Evolutionary conservation across 83 land plant genomes (phyloP).

Genomic region (Picea abies): DNA sequence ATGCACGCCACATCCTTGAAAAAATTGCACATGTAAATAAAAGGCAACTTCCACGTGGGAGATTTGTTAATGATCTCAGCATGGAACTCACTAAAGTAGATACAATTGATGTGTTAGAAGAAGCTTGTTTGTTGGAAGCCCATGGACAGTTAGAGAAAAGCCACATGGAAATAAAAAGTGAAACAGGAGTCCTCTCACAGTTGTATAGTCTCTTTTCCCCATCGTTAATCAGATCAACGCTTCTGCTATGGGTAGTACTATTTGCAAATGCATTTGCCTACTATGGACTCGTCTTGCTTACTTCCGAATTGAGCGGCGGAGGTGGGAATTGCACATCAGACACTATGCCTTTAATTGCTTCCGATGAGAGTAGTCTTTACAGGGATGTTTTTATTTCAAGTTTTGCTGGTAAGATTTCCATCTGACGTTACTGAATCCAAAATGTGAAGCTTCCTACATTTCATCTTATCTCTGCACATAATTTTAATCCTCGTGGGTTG

Average conservation of each 20-base stretch:
- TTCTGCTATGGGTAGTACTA: conserved; percentile 81
- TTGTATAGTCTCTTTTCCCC: conserved; percentile 70
- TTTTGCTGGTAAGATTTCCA: conserved; percentile 56
- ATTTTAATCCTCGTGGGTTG: not conserved
- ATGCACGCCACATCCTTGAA: no score
- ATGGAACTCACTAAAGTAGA: no score
- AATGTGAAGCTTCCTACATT: not conserved
- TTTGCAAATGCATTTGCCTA: conserved; percentile 92
- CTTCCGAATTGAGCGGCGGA: conserved; percentile 63
- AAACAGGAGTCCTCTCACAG: conserved; percentile 31
- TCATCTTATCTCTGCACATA: not conserved
- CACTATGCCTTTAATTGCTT: conserved; percentile 10
- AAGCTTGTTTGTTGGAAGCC: conserved; percentile 14
- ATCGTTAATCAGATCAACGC: conserved; percentile 63
- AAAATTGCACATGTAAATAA: no score
- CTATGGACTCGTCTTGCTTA: conserved; percentile 89
- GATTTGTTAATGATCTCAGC: no score
- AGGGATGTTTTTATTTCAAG: conserved; percentile 66
- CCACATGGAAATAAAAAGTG: conserved; percentile 8
- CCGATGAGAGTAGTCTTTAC: conserved; percentile 31
- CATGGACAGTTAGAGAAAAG: not conserved
- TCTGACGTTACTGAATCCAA: not conserved
- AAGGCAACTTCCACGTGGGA: no score
- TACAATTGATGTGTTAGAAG: conserved; percentile 11
- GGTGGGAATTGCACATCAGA: conserved; percentile 23